A percentile compares a stretch with the other conserved stretches of the same genome.
phyloP scores from a whole-genome alignment of 257 asterid genomes.

The Paulownia fortunei region DNA sequence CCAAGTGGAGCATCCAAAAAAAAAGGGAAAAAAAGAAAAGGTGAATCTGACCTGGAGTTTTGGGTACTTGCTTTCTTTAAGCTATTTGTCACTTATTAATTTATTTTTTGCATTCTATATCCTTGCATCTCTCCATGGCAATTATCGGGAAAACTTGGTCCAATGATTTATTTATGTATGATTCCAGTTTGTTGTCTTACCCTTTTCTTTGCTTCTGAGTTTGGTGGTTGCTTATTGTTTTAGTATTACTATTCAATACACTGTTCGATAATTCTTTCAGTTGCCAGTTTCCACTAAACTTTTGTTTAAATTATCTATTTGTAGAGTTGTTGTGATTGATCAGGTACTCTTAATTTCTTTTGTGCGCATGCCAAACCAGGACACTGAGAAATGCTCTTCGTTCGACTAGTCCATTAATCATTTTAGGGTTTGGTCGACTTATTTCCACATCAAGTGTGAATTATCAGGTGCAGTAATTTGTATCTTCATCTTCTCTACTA shows the following conservation, averaged over 20 bases:
- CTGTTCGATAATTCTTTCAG: neutral
- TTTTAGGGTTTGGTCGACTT: constrained; percentile 89
- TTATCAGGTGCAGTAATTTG: constrained; percentile 66
- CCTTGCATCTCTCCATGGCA: neutral
- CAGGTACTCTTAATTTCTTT: constrained; percentile 29
- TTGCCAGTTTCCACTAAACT: constrained; percentile 12
- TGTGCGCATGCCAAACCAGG: constrained; percentile 54
- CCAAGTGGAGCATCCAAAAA: neutral
- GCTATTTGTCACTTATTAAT: neutral
- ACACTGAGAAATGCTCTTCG: constrained; percentile 53
- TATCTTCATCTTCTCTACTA: constrained; percentile 1
- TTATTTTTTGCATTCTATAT: constrained; percentile 7
- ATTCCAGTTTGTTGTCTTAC: neutral
- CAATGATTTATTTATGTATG: constrained; percentile 1
- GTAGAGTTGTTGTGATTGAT: constrained; percentile 27
- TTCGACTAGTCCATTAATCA: constrained; percentile 75
- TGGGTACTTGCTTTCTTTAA: neutral
- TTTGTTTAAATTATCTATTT: constrained; percentile 26
- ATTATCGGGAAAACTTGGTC: neutral
- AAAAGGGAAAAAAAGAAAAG: neutral
- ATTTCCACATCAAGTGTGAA: constrained; percentile 77
- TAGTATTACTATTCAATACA: constrained; percentile 4
- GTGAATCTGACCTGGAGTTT: neutral
- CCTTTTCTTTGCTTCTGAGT: neutral
- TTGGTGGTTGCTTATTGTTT: constrained; percentile 5